Conservation (phyloP, 2,329 filamentous ascomycete genomes). For the Trichoderma semiorbis region DNA sequence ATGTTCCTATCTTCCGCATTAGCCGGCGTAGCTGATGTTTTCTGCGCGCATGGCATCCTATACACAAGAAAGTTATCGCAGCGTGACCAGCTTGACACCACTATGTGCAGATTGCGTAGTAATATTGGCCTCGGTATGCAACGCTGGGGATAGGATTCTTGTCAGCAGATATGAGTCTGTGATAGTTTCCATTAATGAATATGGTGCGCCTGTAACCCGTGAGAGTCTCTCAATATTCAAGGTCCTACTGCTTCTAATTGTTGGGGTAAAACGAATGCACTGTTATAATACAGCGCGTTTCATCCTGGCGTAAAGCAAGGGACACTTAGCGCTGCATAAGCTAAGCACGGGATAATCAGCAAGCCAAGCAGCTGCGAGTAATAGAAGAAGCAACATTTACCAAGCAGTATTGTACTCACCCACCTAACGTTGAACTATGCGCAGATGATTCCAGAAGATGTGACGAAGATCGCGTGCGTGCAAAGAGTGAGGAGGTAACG, state of each 20-base stretch:
- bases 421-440: neutral
- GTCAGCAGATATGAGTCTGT: neutral
- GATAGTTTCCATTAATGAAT: neutral
- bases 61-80: neutral
- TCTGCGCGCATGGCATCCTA: neutral
- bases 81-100: neutral
- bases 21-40: neutral
- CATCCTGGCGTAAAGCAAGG: neutral
- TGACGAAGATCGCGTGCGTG: neutral
- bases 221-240: neutral
- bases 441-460: neutral
- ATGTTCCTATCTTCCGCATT: neutral
- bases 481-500: neutral
- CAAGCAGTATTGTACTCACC: neutral
- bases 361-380: neutral
- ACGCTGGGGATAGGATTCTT: neutral
- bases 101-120: neutral
- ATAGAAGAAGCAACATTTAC: neutral
- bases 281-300: neutral
- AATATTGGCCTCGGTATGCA: neutral
- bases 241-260: neutral
- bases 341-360: neutral
- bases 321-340: neutral
- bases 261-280: neutral
- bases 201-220: neutral